These are phyloP conservation scores for Euclidium syriacum DNA, from an alignment of 345 rosid species.

Conservation along the genomic window DNA sequence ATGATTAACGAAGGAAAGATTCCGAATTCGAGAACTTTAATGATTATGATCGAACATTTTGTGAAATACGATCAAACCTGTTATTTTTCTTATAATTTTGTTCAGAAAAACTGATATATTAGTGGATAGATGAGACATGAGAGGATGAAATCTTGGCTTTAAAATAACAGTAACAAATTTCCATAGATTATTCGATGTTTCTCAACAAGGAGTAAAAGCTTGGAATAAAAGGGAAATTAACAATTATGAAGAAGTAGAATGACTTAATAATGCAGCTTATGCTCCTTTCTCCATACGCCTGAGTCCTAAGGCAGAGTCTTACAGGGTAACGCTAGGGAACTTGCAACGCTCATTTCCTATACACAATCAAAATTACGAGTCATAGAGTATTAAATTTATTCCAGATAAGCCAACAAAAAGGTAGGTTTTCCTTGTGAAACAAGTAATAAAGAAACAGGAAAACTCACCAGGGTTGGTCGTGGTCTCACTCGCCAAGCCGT, in stretches of 20 bases:
- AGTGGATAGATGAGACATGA: neutral
- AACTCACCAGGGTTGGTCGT: constrained; percentile 63
- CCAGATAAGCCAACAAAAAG: neutral
- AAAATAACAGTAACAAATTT: neutral
- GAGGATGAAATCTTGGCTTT: neutral
- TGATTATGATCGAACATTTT: constrained; percentile 74
- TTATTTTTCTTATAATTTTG: neutral
- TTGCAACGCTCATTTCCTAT: constrained; percentile 30
- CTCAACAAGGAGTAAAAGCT: constrained; percentile 1
- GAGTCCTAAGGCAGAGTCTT: constrained; percentile 1
- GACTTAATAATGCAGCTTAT: constrained; percentile 6
- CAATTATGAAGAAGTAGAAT: neutral
- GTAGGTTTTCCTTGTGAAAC: neutral
- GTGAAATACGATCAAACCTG: too few species aligned
- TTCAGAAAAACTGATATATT: neutral
- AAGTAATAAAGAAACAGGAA: neutral
- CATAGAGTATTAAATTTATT: neutral
- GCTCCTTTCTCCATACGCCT: neutral
- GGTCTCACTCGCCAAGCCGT: constrained; percentile 64
- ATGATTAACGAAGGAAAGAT: constrained; percentile 65
- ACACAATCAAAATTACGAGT: neutral
- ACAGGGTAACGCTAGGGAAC: constrained; percentile 29
- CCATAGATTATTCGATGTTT: neutral
- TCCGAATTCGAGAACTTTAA: constrained; percentile 83
- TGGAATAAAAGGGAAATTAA: neutral